Base-by-base conservation (phyloP, 2,329 filamentous ascomycete species). In the Aspergillus aculeatinus region DNA sequence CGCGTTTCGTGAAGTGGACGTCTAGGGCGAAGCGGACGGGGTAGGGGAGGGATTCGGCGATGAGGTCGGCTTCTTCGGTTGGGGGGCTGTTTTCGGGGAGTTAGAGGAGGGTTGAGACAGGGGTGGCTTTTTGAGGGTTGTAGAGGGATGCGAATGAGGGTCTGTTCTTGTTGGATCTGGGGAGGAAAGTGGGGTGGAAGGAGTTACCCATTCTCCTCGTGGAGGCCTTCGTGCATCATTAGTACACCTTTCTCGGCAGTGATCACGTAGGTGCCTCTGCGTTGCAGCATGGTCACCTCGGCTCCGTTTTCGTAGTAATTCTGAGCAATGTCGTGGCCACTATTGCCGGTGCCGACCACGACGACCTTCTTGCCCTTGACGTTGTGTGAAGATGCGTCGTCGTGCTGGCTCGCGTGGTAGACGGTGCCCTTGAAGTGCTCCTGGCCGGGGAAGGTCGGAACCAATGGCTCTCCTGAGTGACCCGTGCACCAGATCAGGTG, bases 281-380 rank as follows among this genome's bases (percentile, higher is more conserved):
- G 80, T 68, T 86, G 83, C 1, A 86, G 66, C 78, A 86, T 81
- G 3, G 82, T 82, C 2, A 84, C 81, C 21, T 77, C 69, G 5
- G 80, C 79, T 1, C 82, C 82, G 35, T 79, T 77, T 54, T 82
- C 76, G 51, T 77, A 76, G 62, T 77, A 83, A 64, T 83, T 79
- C 64, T 83, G 79, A 0, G 81, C 80, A 51, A 83, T 80, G 55
- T 83, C 81, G 57, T 83, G 81, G 0, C 76, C 80, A 60, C 78
- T 80, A 57, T 81, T 83, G 14, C 81, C 79, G 1, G 79, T 78
- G 2, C 81, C 82, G 4, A 84, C 74, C 3, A 83, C 77, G 2
- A 82, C 70, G 1, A 82, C 78, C 51, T 76, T 80, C 66, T 82
- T 82, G 2, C 72, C 76, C 25, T 73, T 65, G 3, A 75, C 68